Evolutionary conservation across 1,284 basidiomycete species (phyloP), one percentile per base, ranked within the genome.

Genomic region (Fomitopsis palustris): DNA sequence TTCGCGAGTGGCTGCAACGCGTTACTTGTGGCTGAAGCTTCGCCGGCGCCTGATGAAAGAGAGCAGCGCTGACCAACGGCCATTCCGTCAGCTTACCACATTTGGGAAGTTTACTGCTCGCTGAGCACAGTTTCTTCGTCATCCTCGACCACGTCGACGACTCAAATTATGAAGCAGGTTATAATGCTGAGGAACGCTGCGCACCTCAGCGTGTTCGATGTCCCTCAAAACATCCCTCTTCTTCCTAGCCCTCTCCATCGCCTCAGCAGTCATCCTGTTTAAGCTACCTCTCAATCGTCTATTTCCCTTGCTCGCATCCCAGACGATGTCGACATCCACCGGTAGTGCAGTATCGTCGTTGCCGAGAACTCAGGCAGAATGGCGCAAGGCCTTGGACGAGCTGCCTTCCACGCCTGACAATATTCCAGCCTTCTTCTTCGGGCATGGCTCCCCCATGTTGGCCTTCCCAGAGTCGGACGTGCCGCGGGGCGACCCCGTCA

Each of bases 401-500:
- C 77, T 92, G 0, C 88, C 89, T 1, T 67, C 78, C 4, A 82
- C 83, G 0, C 83, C 84, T 1, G 74, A 81, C 14, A 81, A 81
- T 55, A 88, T 91, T 31, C 90, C 89, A 1, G 76, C 83, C 0
- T 87, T 92, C 76, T 92, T 88, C 79, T 89, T 91, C 64, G 86
- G 80, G 2, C 89, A 90, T 72, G 87, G 88, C 6, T 84, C 84
- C 43, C 86, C 85, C 1, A 70, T 81, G 67, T 74, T 87, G 35
- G 79, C 75, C 4, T 77, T 77, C 61, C 73, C 79, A 0, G 69
- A 72, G 27, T 14, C 56, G 51, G 53, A 58, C 55, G 38, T 56
- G 25, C 42, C 61, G 6, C 54, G 51, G n/a, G 14, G 62, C 64
- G 72, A 68, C 17, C 62, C 68, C 1, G 63, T 78, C 51, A 58